Evolutionary conservation across 2,329 filamentous ascomycete genomes (phyloP).

Genomic region (Amauroascus verrucosus): DNA sequence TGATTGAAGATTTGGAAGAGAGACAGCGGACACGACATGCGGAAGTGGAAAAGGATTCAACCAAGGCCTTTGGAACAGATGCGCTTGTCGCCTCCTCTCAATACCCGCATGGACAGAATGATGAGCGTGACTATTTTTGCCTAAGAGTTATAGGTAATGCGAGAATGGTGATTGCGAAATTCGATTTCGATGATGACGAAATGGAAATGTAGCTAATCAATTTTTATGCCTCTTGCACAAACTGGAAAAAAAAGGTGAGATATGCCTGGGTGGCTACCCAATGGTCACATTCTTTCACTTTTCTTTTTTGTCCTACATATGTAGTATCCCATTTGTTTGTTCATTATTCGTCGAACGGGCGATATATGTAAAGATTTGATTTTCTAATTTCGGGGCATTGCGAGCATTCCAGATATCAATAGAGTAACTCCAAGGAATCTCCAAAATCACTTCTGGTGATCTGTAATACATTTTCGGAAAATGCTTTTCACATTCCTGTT

Average conservation of each 20-base stretch:
- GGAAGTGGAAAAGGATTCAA: constrained; percentile 7
- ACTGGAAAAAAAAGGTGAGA: background rate
- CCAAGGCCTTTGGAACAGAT: background rate
- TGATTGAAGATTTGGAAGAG: constrained; percentile 34
- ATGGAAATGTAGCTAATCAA: background rate
- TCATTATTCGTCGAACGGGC: background rate
- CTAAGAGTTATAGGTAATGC: constrained; percentile 21
- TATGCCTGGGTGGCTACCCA: background rate
- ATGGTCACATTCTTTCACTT: background rate
- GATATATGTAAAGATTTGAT: background rate
- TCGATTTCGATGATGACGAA: constrained; percentile 15
- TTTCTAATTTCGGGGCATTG: too few relatives aligned
- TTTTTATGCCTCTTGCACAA: background rate
- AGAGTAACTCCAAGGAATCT: too few relatives aligned
- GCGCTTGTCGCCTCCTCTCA: background rate
- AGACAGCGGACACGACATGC: constrained; percentile 37
- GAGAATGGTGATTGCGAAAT: constrained; percentile 18
- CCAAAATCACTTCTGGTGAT: too few relatives aligned
- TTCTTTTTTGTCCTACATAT: background rate
- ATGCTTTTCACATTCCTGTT: background rate
- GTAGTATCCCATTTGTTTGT: background rate
- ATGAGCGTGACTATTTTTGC: constrained; percentile 19
- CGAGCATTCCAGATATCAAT: too few relatives aligned
- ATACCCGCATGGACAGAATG: constrained; percentile 2
- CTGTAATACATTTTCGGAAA: too few relatives aligned